These are phyloP conservation scores for Candida boleticola DNA, from an alignment of 805 yeast genomes.

Conservation along the genomic window DNA sequence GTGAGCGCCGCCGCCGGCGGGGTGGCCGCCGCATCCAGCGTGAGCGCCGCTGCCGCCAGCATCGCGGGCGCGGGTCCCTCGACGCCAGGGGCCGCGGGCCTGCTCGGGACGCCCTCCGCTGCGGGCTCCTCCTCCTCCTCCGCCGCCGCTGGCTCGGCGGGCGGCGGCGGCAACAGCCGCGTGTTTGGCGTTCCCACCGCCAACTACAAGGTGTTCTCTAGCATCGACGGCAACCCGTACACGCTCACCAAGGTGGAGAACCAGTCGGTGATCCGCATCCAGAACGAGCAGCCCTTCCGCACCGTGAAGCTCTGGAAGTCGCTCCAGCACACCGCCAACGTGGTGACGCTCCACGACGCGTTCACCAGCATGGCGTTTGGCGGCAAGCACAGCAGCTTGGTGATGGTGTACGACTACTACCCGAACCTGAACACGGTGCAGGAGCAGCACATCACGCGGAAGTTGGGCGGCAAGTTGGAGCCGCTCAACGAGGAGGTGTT, in stretches of 20 bases:
- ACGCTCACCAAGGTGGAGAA: slow-evolving; percentile 69
- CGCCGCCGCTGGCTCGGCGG: background rate
- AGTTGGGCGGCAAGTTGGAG: slow-evolving; percentile 38
- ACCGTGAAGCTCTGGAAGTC: slow-evolving; percentile 67
- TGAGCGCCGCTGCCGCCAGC: background rate
- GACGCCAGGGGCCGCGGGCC: background rate
- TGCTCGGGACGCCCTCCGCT: background rate
- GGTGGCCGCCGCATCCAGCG: background rate
- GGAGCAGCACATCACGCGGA: slow-evolving; percentile 62
- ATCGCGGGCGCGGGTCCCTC: slow-evolving; percentile 7
- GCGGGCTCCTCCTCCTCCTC: background rate
- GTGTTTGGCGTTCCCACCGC: slow-evolving; percentile 57
- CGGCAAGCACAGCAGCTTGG: slow-evolving; percentile 58
- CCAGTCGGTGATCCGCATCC: slow-evolving; percentile 14
- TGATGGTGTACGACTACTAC: slow-evolving; percentile 79
- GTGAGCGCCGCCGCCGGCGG: background rate
- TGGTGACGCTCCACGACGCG: slow-evolving; percentile 72
- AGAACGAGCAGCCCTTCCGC: slow-evolving; percentile 56
- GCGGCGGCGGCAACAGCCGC: slow-evolving; percentile 26
- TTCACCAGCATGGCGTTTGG: slow-evolving; percentile 87
- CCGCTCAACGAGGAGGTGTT: slow-evolving; percentile 62
- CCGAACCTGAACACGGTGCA: slow-evolving; percentile 72
- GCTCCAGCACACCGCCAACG: slow-evolving; percentile 49
- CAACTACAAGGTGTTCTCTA: slow-evolving; percentile 77
- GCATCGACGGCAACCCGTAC: slow-evolving; percentile 73